A percentile compares a stretch with the other conserved stretches of the same genome.
Evolutionary conservation across 176 grass and related monocot genomes (phyloP).

Genomic region (Avena sativa): DNA sequence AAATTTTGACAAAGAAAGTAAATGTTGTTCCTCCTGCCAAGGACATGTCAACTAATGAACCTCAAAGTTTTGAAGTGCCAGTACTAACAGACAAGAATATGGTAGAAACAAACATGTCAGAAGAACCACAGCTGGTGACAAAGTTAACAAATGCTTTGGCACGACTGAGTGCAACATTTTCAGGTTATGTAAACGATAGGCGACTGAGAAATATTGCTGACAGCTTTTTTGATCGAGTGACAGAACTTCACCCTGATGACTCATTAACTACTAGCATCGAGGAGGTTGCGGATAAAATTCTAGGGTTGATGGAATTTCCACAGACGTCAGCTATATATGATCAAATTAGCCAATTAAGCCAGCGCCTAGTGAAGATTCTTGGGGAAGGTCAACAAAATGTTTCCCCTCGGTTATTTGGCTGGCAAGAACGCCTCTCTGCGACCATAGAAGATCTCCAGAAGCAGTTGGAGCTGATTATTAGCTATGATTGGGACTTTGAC

Average conservation of each 20-base stretch:
- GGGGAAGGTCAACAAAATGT: slow-evolving; percentile 82
- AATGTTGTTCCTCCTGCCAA: slow-evolving; percentile 33
- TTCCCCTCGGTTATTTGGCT: slow-evolving; percentile 82
- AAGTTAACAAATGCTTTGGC: slow-evolving; percentile 75
- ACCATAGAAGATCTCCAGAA: slow-evolving; percentile 92
- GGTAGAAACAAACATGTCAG: slow-evolving; percentile 44
- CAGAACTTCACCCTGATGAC: slow-evolving; percentile 77
- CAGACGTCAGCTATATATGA: slow-evolving; percentile 73
- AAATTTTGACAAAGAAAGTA: slow-evolving; percentile 42
- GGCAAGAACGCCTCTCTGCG: slow-evolving; percentile 77
- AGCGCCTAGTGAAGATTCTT: slow-evolving; percentile 79
- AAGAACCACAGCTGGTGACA: slow-evolving; percentile 76
- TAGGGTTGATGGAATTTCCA: slow-evolving; percentile 69
- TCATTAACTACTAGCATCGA: slow-evolving; percentile 61
- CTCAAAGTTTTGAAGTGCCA: slow-evolving; percentile 48
- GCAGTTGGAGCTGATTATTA: slow-evolving; percentile 81
- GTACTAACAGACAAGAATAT: slow-evolving; percentile 46
- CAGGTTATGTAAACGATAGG: slow-evolving; percentile 79
- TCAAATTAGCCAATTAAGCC: slow-evolving; percentile 86
- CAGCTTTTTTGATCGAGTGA: slow-evolving; percentile 73
- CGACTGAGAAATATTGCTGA: slow-evolving; percentile 64
- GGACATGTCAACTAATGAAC: slow-evolving; percentile 41
- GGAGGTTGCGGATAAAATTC: slow-evolving; percentile 74
- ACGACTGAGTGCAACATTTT: slow-evolving; percentile 71
- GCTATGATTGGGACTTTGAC: slow-evolving; percentile 97